Base-by-base conservation (phyloP, 1,284 basidiomycete genomes). In the Phylloporus gajari region DNA sequence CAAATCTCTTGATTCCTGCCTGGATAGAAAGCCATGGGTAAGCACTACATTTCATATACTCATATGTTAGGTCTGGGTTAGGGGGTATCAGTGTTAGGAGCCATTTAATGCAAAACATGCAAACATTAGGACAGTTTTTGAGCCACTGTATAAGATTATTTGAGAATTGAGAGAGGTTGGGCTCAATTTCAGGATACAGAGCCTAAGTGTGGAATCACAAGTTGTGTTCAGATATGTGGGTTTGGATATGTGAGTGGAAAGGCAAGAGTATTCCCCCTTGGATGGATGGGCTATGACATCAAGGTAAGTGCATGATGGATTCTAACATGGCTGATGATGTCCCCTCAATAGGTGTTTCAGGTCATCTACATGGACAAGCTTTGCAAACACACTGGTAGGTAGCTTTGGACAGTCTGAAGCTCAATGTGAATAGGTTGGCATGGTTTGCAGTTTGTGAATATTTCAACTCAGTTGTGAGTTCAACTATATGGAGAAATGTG, bases 321-420 rank as follows among this genome's bases (percentile, higher is more conserved):
- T 65, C 32, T n/a, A 44, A n/a, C 46, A 38, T n/a, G 38, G 25
- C 2, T 40, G 35, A 38, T n/a, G 38, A 38, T 60, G 59, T 25
- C 58, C 19, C 27, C 12, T 51, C 68, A n/a, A 68, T 56, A 59
- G 42, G 86, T 72, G 84, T 46, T 88, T 21, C 88, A 99, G 90
- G 93, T 95, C 35, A 90, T 98, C 58, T 98, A 99, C 83, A 98
- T 97, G 0, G 97, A 99, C 63, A 95, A 99, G 78, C 98, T 91
- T 79, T 95, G 94, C 23, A 99, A 99, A 78, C 97, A 99, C 82
- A 91, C 96, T 9, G 97, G 97, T 93, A 70, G 69, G 88, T 80
- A 15, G 15, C 11, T n/a, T 46, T 23, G 48, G 15, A n/a, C 42
- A 35, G 27, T 30, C 68, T 62, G 44, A 40, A 23, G 35, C 6